Percentiles rank a stretch among this genome's conserved stretches.
Conservation (phyloP, 1,284 basidiomycete species). For the Rhodotorula sp. region DNA sequence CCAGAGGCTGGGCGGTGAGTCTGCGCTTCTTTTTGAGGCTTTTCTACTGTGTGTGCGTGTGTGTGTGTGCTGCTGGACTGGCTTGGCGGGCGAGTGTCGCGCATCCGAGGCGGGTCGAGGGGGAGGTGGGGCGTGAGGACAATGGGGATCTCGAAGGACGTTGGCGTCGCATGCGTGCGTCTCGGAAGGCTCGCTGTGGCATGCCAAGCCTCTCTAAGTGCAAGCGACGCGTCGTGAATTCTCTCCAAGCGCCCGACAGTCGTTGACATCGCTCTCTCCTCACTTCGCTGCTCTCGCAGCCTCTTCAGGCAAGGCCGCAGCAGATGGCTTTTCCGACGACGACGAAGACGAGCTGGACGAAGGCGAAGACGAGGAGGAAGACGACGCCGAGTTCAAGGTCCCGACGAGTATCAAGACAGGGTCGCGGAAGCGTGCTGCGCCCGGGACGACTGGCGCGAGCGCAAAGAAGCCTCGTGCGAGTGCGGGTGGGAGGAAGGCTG, state of each 20-base stretch:
- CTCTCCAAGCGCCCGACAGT: not conserved
- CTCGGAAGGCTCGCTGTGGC: too few relatives aligned
- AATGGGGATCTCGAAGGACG: too few relatives aligned
- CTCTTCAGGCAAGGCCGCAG: constrained; percentile 1
- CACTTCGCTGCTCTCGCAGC: not conserved
- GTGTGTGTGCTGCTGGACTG: too few relatives aligned
- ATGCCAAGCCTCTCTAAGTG: too few relatives aligned
- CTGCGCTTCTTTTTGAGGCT: not conserved
- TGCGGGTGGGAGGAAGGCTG: not conserved
- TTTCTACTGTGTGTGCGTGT: too few relatives aligned
- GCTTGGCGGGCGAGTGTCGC: not conserved
- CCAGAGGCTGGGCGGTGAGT: constrained; percentile 22
- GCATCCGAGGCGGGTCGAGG: not conserved
- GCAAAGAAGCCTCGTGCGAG: not conserved
- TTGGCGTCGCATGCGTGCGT: too few relatives aligned
- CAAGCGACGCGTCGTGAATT: not conserved
- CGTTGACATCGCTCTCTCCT: not conserved
- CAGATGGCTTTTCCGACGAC: not conserved
- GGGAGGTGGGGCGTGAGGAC: not conserved
- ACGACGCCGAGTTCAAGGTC: constrained; percentile 17
- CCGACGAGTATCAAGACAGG: constrained; percentile 15
- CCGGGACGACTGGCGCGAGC: not conserved
- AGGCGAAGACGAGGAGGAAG: constrained; percentile 9
- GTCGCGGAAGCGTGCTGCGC: constrained; percentile 1
- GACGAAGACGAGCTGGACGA: constrained; percentile 2